A percentile compares a stretch with the other conserved stretches of the same genome.
Conservation (phyloP, 2,329 filamentous ascomycete genomes). For the Aspergillus fumigatiaffinis region DNA sequence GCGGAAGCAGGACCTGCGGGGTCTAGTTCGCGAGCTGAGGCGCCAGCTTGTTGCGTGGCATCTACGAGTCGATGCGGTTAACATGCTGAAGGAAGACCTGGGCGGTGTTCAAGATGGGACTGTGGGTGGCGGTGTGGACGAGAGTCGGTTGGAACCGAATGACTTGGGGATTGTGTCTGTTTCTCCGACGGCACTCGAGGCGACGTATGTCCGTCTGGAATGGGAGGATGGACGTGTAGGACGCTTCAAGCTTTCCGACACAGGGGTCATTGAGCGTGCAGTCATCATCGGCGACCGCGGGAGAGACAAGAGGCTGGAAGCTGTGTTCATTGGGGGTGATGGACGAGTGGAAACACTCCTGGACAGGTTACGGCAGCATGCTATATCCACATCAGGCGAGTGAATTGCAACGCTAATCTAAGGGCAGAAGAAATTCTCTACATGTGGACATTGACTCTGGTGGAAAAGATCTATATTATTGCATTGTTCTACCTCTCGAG, state of each 20-base stretch:
- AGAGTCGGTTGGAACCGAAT: constrained; percentile 9
- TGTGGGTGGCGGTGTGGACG: constrained; percentile 6
- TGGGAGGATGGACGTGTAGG: constrained; percentile 44
- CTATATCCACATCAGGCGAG: neutral
- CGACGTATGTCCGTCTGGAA: constrained; percentile 40
- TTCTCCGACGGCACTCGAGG: constrained; percentile 34
- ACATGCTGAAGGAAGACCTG: constrained; percentile 30
- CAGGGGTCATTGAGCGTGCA: constrained; percentile 39
- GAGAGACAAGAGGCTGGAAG: constrained; percentile 35
- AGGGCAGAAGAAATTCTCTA: neutral
- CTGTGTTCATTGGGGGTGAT: constrained; percentile 31
- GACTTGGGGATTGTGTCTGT: constrained; percentile 35
- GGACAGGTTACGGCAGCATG: constrained; percentile 24
- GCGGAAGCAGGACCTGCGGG: constrained; percentile 33
- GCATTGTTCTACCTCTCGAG: neutral
- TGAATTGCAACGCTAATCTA: neutral
- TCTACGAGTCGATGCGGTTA: constrained; percentile 35
- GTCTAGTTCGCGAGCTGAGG: constrained; percentile 37
- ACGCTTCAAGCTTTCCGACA: constrained; percentile 39
- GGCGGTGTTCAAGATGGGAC: constrained; percentile 16
- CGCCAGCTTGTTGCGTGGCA: constrained; percentile 42
- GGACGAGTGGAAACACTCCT: constrained; percentile 33
- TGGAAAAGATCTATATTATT: neutral
- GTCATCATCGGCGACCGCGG: constrained; percentile 41
- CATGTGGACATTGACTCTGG: neutral